These are phyloP conservation scores for Pascua guehoae DNA, from an alignment of 1,284 basidiomycete species.

Conservation along the genomic window DNA sequence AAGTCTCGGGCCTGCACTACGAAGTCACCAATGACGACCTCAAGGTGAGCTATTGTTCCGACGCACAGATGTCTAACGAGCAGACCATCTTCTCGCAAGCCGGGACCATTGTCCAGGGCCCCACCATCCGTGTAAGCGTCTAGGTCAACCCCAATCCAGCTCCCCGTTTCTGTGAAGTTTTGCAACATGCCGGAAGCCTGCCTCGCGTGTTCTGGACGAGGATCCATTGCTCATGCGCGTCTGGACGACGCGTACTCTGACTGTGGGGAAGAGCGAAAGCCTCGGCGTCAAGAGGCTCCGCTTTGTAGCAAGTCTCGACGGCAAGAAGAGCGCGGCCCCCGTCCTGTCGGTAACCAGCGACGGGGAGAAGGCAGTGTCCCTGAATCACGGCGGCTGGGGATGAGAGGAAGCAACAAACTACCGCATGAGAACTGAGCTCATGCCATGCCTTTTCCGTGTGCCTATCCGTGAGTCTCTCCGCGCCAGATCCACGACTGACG, in stretches of 20 bases:
- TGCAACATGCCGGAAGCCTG: neutral
- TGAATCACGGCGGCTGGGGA: neutral
- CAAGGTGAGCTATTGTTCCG: slow-evolving; percentile 58
- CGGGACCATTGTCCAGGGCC: slow-evolving; percentile 85
- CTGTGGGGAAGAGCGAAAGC: neutral
- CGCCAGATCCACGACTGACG: slow-evolving; percentile 21
- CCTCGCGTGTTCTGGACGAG: no score
- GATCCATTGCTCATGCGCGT: no score
- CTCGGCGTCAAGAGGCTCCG: neutral
- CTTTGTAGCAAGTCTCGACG: neutral
- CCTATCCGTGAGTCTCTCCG: slow-evolving; percentile 22
- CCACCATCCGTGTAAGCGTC: slow-evolving; percentile 78
- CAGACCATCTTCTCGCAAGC: slow-evolving; percentile 88
- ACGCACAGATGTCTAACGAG: neutral
- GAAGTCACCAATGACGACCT: slow-evolving; percentile 86
- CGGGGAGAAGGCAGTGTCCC: no score
- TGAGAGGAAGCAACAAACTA: neutral
- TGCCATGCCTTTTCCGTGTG: slow-evolving; percentile 15
- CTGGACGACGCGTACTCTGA: neutral
- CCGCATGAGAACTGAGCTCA: slow-evolving; percentile 15
- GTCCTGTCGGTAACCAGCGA: neutral
- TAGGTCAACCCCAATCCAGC: slow-evolving; percentile 3
- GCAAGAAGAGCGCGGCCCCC: neutral
- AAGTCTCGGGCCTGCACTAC: slow-evolving; percentile 87
- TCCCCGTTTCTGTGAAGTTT: no score